These are phyloP conservation scores for Hyphodiscus sp. DNA, from an alignment of 2,329 filamentous ascomycete genomes.

Conservation along the genomic window DNA sequence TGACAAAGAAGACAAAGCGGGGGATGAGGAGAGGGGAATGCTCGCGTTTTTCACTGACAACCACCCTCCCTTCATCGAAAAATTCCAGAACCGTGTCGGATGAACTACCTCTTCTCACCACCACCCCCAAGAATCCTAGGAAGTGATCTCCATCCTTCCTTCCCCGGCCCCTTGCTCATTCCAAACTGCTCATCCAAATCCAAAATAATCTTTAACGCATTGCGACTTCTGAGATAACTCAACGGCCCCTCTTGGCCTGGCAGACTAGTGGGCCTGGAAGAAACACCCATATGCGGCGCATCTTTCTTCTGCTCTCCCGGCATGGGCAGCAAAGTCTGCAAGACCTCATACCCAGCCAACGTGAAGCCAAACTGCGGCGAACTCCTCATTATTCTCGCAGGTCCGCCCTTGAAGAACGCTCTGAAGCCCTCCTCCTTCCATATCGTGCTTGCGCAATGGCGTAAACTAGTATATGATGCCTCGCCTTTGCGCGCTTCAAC, in stretches of 20 bases:
- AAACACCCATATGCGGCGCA: slow-evolving; percentile 47
- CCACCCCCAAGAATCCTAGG: slow-evolving; percentile 26
- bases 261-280: slow-evolving; percentile 46
- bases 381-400: slow-evolving; percentile 88
- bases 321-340: slow-evolving; percentile 75
- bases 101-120: not conserved
- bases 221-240: slow-evolving; percentile 68
- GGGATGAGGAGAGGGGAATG: too few species aligned
- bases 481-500: slow-evolving; percentile 97
- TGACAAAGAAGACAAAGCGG: not conserved
- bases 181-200: slow-evolving; percentile 94
- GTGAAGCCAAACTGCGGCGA: slow-evolving; percentile 98
- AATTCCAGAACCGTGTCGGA: not conserved
- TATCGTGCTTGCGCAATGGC: slow-evolving; percentile 79
- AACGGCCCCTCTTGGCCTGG: slow-evolving; percentile 28
- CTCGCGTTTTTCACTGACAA: not conserved
- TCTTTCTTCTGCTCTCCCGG: slow-evolving; percentile 55
- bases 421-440: slow-evolving; percentile 86
- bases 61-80: not conserved
- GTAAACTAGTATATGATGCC: slow-evolving; percentile 75
- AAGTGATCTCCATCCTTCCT: slow-evolving; percentile 24
- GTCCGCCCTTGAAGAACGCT: slow-evolving; percentile 98
- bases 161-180: slow-evolving; percentile 27
- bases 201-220: slow-evolving; percentile 91
- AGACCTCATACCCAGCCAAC: slow-evolving; percentile 86